Evolutionary conservation across 2,329 filamentous ascomycete genomes (phyloP), one percentile per base, ranked within the genome.

Genomic region (Juglanconis sp.): DNA sequence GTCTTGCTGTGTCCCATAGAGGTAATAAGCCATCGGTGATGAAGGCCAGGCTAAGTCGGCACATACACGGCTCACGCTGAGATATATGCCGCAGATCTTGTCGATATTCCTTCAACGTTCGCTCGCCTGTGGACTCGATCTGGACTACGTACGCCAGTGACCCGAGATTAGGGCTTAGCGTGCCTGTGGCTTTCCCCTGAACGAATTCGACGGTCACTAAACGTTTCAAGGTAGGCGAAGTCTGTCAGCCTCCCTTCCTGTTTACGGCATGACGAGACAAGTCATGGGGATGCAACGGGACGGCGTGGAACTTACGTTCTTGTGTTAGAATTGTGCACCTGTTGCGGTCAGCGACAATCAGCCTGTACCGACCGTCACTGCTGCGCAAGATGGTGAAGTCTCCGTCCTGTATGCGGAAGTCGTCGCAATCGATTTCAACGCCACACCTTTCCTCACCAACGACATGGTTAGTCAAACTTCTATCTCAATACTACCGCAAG

Each of bases 261-360:
- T 17, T 17, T 17, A 17, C 17, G 17, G 3, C 36, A 40, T 13
- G 36, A 40, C 8, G 36, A 40, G 36, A 13, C 36, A 40, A 3
- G 13, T 8, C 36, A 40, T 40, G 17, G 17, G 17, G 17, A 17
- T 17, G 17, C 17, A 17, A 17, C 17, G 17, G 17, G 17, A 17
- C 17, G 17, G 17, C 2, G 17, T 17, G 17, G 17, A 17, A 59
- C 64, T 57, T 31, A 65, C 64, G 59, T 1, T 52, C 36, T 48
- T 70, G 67, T 30, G 61, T 66, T 13, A 69, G 51, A 15, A 67
- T 50, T 1, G 66, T 69, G 58, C 67, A 68, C 38, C 59, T 49
- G 34, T 69, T 68, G 2, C 64, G 61, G 47, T 65, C 69, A 1
- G 54, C 44, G 32, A 68, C 65, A 32, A 67, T 67, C 9, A 70